These are phyloP conservation scores for Hyphopichia pseudoburtonii DNA, from an alignment of 1,139 yeast species.

Conservation along the genomic window DNA sequence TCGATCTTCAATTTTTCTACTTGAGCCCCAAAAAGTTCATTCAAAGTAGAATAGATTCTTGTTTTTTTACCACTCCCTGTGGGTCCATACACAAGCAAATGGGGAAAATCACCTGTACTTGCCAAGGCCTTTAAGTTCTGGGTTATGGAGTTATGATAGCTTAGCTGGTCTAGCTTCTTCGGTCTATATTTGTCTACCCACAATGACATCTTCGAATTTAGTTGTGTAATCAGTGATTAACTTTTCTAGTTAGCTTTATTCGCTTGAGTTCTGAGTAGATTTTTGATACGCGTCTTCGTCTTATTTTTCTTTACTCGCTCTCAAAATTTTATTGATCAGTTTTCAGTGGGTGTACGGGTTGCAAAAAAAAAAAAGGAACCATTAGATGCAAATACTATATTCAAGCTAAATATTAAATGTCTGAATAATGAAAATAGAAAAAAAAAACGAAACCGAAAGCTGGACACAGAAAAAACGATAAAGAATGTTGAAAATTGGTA, in stretches of 20 bases:
- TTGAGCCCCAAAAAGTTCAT: slow-evolving; percentile 78
- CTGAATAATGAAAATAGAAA: too few relatives aligned
- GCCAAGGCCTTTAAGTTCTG: slow-evolving; percentile 64
- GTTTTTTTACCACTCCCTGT: slow-evolving; percentile 98
- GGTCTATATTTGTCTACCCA: slow-evolving; percentile 98
- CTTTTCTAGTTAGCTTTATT: too few relatives aligned
- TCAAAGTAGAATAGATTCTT: slow-evolving; percentile 76
- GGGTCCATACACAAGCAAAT: slow-evolving; percentile 88
- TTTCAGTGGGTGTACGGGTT: too few relatives aligned
- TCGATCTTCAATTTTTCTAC: slow-evolving; percentile 86
- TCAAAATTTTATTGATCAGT: too few relatives aligned
- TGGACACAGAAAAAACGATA: too few relatives aligned
- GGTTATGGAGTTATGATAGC: slow-evolving; percentile 68
- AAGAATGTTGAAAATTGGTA: too few relatives aligned
- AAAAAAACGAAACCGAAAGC: too few relatives aligned
- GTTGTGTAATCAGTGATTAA: neutral
- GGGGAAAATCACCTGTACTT: slow-evolving; percentile 87
- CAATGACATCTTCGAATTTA: slow-evolving; percentile 61
- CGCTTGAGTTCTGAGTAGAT: too few relatives aligned
- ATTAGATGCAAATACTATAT: too few relatives aligned
- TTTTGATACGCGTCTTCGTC: neutral
- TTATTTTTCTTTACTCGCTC: neutral
- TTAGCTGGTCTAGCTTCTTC: slow-evolving; percentile 56
- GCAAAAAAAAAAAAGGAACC: too few relatives aligned
- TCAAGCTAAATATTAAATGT: too few relatives aligned